Evolutionary conservation across 2,329 filamentous ascomycete species (phyloP).

Genomic region (Neospermospora avenae): DNA sequence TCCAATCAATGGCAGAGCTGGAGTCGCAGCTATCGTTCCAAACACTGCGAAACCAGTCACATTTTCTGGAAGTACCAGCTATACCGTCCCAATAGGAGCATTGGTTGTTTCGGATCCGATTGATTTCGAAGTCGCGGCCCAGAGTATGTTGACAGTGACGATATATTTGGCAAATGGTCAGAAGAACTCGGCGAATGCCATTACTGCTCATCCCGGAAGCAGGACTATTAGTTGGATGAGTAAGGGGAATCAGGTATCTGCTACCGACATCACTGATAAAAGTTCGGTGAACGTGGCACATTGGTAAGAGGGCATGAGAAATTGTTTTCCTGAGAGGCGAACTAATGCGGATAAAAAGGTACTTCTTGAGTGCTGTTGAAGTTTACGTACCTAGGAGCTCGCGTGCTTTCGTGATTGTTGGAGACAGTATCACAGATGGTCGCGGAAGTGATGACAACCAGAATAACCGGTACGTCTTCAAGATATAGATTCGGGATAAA

Average conservation of each 20-base stretch:
- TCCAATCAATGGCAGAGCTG: slow-evolving; percentile 50
- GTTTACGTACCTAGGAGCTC: slow-evolving; percentile 46
- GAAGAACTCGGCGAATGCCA: slow-evolving; percentile 42
- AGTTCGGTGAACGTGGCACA: slow-evolving; percentile 35
- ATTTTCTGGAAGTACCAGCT: slow-evolving; percentile 52
- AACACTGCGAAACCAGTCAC: slow-evolving; percentile 51
- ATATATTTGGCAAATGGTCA: slow-evolving; percentile 58
- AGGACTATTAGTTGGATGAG: slow-evolving; percentile 60
- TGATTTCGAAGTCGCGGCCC: slow-evolving; percentile 48
- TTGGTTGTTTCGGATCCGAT: slow-evolving; percentile 60
- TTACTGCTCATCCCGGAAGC: slow-evolving; percentile 64
- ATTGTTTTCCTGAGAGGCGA: background rate
- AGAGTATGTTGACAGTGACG: slow-evolving; percentile 53
- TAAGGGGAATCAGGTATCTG: slow-evolving; percentile 52
- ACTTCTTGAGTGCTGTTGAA: slow-evolving; percentile 59
- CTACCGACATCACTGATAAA: slow-evolving; percentile 43
- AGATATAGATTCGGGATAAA: background rate
- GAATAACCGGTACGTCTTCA: slow-evolving; percentile 49
- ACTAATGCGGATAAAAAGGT: slow-evolving; percentile 40
- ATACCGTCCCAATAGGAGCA: slow-evolving; percentile 53
- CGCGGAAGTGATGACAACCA: slow-evolving; percentile 57
- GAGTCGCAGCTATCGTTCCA: slow-evolving; percentile 50
- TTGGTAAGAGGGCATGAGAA: slow-evolving; percentile 33
- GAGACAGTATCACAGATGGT: slow-evolving; percentile 67
- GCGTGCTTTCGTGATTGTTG: slow-evolving; percentile 52